Percentiles rank a stretch among this genome's conserved stretches.
phyloP scores from a whole-genome alignment of 352 stramenopile species.

The Phytophthora pistaciae region DNA sequence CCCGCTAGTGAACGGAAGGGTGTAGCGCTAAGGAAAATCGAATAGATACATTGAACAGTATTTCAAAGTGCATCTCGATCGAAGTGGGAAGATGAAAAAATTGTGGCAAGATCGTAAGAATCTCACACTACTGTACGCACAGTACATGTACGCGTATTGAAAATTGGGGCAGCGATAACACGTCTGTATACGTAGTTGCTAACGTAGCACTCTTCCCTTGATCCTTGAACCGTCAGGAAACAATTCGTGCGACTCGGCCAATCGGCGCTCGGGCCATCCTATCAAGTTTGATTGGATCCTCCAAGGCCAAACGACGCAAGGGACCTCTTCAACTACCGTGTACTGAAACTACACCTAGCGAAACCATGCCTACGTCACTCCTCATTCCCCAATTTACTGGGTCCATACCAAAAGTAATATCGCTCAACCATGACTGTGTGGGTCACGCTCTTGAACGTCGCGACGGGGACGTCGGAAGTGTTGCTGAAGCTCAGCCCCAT shows the following conservation, averaged over 20 bases:
- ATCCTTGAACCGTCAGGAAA: too few species aligned
- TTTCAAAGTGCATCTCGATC: not conserved
- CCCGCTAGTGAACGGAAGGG: constrained; percentile 15
- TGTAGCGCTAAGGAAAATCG: not conserved
- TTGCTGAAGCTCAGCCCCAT: constrained; percentile 29
- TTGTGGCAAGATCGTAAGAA: too few species aligned
- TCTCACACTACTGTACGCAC: too few species aligned
- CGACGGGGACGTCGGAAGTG: constrained; percentile 26
- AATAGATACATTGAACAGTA: constrained; percentile 2
- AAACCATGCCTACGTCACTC: too few species aligned
- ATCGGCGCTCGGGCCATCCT: not conserved
- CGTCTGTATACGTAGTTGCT: too few species aligned
- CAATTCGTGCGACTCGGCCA: not conserved
- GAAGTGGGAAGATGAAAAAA: too few species aligned
- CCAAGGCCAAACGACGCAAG: not conserved
- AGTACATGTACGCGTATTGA: too few species aligned
- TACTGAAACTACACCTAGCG: not conserved
- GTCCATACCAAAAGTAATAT: not conserved
- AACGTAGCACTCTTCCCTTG: too few species aligned
- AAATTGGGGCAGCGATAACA: too few species aligned
- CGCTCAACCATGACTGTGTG: constrained; percentile 14
- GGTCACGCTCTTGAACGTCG: constrained; percentile 27
- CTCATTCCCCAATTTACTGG: too few species aligned
- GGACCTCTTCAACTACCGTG: not conserved
- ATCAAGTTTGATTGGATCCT: not conserved